phyloP scores from a whole-genome alignment of 371 early-diverging fungal species.

The Hamiltosporidium magnivora region DNA sequence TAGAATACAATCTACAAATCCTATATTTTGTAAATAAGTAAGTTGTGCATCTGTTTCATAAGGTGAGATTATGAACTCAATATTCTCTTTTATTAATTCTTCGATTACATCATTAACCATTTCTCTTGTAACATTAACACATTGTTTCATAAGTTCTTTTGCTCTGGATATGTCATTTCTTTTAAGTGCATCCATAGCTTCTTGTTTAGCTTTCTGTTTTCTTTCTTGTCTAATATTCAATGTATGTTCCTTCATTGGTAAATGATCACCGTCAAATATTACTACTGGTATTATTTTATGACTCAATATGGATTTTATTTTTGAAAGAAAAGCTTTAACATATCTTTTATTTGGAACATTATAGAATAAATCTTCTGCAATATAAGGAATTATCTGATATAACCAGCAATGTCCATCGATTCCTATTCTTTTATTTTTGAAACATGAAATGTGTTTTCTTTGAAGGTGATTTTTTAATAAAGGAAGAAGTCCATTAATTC shows the following conservation, averaged over 20 bases:
- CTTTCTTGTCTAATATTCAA: constrained; percentile 56
- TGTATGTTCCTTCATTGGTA: constrained; percentile 70
- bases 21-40: constrained; percentile 64
- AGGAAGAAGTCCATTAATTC: constrained; percentile 56
- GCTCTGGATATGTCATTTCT: constrained; percentile 50
- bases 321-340: constrained; percentile 27
- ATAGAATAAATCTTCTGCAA: constrained; percentile 45
- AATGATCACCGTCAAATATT: constrained; percentile 84
- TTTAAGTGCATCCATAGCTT: constrained; percentile 58
- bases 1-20: constrained; percentile 65
- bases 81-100: constrained; percentile 59
- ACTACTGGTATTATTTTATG: constrained; percentile 64
- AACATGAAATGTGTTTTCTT: constrained; percentile 20
- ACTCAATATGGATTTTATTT: constrained; percentile 11
- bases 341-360: constrained; percentile 24
- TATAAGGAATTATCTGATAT: constrained; percentile 33
- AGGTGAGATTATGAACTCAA: constrained; percentile 77
- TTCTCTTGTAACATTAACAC: constrained; percentile 62
- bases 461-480: constrained; percentile 40
- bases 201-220: constrained; percentile 40
- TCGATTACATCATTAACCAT: constrained; percentile 60
- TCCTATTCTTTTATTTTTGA: constrained; percentile 37
- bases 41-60: constrained; percentile 97
- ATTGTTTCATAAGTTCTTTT: constrained; percentile 2
- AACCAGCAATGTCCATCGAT: constrained; percentile 57